phyloP scores from a whole-genome alignment of 306 rosid genomes.

The Notholithocarpus densiflorus region DNA sequence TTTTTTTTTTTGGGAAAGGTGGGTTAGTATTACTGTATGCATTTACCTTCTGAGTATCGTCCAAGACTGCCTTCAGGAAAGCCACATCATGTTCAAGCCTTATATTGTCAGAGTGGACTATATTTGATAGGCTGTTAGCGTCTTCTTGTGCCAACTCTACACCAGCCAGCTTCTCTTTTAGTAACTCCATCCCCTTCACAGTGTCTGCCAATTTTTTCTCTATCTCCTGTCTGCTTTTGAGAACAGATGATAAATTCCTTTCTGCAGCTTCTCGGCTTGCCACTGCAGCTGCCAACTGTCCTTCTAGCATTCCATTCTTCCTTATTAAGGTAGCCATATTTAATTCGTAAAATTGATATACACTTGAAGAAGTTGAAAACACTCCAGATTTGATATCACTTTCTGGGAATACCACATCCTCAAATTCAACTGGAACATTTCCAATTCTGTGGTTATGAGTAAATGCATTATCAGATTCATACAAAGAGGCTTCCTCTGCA shows the following conservation, averaged over 20 bases:
- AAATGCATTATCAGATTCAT: slow-evolving; percentile 49
- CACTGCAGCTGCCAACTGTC: slow-evolving; percentile 72
- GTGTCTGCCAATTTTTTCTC: slow-evolving; percentile 61
- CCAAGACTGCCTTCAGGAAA: slow-evolving; percentile 94
- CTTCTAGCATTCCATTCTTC: slow-evolving; percentile 75
- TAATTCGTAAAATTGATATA: slow-evolving; percentile 68
- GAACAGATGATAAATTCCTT: slow-evolving; percentile 60
- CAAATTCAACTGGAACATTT: slow-evolving; percentile 38
- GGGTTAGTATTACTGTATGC: too few relatives aligned
- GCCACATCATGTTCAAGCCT: slow-evolving; percentile 98
- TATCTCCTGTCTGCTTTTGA: slow-evolving; percentile 68
- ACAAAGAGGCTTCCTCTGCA: slow-evolving; percentile 39
- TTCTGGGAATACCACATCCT: slow-evolving; percentile 41
- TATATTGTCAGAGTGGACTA: slow-evolving; percentile 89
- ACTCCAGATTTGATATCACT: slow-evolving; percentile 49
- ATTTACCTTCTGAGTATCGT: slow-evolving; percentile 90
- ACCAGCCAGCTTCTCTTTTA: slow-evolving; percentile 71
- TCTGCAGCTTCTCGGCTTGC: slow-evolving; percentile 75
- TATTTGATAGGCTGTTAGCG: slow-evolving; percentile 72
- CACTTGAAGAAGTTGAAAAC: slow-evolving; percentile 50
- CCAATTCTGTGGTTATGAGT: slow-evolving; percentile 43
- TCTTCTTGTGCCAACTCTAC: slow-evolving; percentile 85
- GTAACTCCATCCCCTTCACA: slow-evolving; percentile 62
- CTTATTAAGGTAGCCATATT: slow-evolving; percentile 64
- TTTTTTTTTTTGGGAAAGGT: too few relatives aligned